phyloP scores from a whole-genome alignment of 2,329 filamentous ascomycete species.

The Zalaria obscura region DNA sequence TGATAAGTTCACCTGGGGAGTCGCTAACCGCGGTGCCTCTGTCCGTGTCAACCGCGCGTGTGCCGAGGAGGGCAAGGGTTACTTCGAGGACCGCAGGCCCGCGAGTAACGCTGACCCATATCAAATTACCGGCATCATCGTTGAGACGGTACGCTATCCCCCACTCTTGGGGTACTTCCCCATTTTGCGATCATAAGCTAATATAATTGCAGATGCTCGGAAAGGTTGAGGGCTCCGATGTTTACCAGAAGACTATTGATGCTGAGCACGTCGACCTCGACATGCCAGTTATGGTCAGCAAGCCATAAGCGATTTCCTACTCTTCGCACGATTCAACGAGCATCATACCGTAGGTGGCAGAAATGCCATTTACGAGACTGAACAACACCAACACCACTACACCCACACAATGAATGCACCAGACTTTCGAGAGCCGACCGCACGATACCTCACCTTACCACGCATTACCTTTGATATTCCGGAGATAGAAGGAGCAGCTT shows the following conservation, averaged over 20 bases:
- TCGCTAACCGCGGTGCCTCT: constrained; percentile 89
- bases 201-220: constrained; percentile 24
- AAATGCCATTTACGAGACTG: too few species aligned
- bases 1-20: constrained; percentile 84
- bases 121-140: constrained; percentile 68
- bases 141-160: constrained; percentile 44
- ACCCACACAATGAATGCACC: too few species aligned
- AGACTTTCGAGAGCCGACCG: too few species aligned
- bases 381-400: too few species aligned
- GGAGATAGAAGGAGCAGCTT: too few species aligned
- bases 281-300: constrained; percentile 15
- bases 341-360: too few species aligned
- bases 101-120: constrained; percentile 83
- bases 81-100: constrained; percentile 59
- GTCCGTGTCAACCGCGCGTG: constrained; percentile 82
- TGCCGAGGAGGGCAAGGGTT: constrained; percentile 80
- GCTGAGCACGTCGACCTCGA: constrained; percentile 21
- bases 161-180: too few species aligned
- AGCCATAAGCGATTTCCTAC: constrained; percentile 13
- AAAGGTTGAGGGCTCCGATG: constrained; percentile 34
- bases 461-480: too few species aligned
- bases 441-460: background rate
- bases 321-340: background rate
- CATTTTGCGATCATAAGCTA: background rate
- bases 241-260: constrained; percentile 24